These are phyloP conservation scores for Macrolepiota fuliginosa DNA, from an alignment of 768 basidiomycete genomes.

Conservation along the genomic window DNA sequence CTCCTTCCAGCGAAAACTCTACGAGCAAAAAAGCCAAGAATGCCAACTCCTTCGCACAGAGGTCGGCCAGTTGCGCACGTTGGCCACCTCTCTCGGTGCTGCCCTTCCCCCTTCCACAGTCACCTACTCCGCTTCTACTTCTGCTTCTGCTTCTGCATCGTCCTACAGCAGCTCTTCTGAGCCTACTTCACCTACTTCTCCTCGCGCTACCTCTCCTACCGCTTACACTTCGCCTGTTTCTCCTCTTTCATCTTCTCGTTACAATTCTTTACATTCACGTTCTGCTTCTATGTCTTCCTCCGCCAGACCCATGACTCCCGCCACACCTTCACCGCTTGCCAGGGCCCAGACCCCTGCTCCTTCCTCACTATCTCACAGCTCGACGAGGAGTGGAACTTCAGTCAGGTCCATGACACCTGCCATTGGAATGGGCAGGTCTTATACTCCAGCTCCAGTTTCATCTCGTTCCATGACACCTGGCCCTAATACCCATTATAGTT, in stretches of 20 bases:
- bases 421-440: slow-evolving; percentile 4
- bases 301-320: slow-evolving; percentile 43
- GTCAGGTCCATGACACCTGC: slow-evolving; percentile 10
- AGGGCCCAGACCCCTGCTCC: slow-evolving; percentile 41
- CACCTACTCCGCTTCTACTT: slow-evolving; percentile 29
- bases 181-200: slow-evolving; percentile 48
- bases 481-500: slow-evolving; percentile 14
- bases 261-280: slow-evolving; percentile 51
- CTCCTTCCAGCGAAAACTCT: slow-evolving; percentile 49
- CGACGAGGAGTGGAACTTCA: slow-evolving; percentile 17
- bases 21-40: slow-evolving; percentile 70
- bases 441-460: slow-evolving; percentile 21
- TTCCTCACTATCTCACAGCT: slow-evolving; percentile 27
- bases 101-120: slow-evolving; percentile 32
- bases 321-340: slow-evolving; percentile 34
- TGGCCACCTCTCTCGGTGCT: slow-evolving; percentile 40
- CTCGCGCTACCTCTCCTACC: slow-evolving; percentile 34
- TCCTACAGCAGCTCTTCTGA: slow-evolving; percentile 27
- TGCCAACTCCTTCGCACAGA: slow-evolving; percentile 66
- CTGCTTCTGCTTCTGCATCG: slow-evolving; percentile 37
- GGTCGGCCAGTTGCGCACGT: slow-evolving; percentile 52
- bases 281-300: slow-evolving; percentile 51
- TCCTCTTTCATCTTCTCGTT: slow-evolving; percentile 42
- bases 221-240: slow-evolving; percentile 35
- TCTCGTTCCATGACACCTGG: slow-evolving; percentile 20